These are phyloP conservation scores for Cordyceps tenuipes DNA, from an alignment of 2,329 filamentous ascomycete species.

Conservation along the genomic window DNA sequence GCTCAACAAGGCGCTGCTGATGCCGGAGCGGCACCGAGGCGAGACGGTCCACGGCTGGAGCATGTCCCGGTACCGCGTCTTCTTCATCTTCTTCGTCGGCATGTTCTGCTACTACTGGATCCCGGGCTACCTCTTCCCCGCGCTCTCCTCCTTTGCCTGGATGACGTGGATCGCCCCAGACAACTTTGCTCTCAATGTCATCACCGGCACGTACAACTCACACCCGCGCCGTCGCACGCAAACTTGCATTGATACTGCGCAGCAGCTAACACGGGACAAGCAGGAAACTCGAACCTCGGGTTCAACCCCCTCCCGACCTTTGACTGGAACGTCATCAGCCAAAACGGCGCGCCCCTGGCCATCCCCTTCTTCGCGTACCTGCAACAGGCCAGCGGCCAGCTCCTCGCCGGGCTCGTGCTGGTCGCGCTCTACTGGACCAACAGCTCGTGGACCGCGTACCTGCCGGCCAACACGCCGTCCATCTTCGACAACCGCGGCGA, in stretches of 20 bases:
- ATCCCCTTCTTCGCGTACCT: conserved; percentile 3
- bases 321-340: conserved; percentile 7
- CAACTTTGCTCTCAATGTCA: conserved; percentile 28
- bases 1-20: conserved; percentile 12
- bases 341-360: background rate
- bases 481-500: conserved; percentile 37
- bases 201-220: background rate
- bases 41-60: conserved; percentile 33
- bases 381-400: background rate
- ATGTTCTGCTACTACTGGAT: conserved; percentile 40
- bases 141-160: conserved; percentile 35
- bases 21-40: conserved; percentile 22
- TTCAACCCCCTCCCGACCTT: conserved; percentile 8
- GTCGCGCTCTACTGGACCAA: conserved; percentile 22
- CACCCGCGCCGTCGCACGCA: no score
- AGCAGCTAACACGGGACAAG: no score
- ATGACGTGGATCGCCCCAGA: conserved; percentile 38
- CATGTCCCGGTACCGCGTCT: conserved; percentile 32
- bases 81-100: conserved; percentile 25
- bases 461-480: conserved; percentile 39
- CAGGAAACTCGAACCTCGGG: background rate
- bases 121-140: conserved; percentile 33
- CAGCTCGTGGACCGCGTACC: conserved; percentile 34
- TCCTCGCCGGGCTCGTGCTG: background rate
- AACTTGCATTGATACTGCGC: no score